Base-by-base conservation (phyloP, 192 early-diverging fungal species). In the Coemansia sp. region DNA sequence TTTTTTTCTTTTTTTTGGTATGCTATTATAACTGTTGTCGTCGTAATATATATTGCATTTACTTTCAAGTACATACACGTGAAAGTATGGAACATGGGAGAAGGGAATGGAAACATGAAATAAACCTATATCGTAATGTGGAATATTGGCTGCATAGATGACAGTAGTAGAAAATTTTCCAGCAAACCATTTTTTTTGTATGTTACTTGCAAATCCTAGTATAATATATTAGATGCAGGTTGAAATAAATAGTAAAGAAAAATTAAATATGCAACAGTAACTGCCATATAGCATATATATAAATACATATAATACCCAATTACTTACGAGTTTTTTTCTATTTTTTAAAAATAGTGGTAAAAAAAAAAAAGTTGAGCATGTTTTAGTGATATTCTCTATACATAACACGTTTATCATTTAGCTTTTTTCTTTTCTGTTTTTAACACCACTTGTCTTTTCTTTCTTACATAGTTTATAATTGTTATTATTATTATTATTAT, bases 401-500 rank as follows among this genome's bases (percentile, higher is more conserved):
- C 22, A 11, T 29, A 11, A 55, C 18, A 22, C 18, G 12, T 22
- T 5, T 18, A 55, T 5, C 29, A 11, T 14, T 20, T 18, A 6
- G 18, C 3, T 32, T 25, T 5, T 56, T 56, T 56, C 54, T 30
- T 7, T 28, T 30, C n/a, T 36, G 34, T 22, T 18, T 17, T 38
- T 17, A 36, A 33, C 57, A 59, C 3, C n/a, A 1, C 22, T 28
- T 11, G 28, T 8, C 30, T 56, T 1, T 56, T 6, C 10, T 6
- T 31, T 31, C 31, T 30, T 56, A 16, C 30, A 25, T 56, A 14
- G 20, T 22, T 56, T 56, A 20, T 38, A 7, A 6, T 20, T 59
- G 20, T 59, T 22, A 22, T 56, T 32, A 30, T 48, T 63, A 16
- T 55, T 60, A 16, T 64, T 36, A 25, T 25, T 25, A 25, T 25